A percentile compares a stretch with the other conserved stretches of the same genome.
These are phyloP conservation scores for Alternaria conjuncta DNA, from an alignment of 2,329 filamentous ascomycete species.

Conservation along the genomic window DNA sequence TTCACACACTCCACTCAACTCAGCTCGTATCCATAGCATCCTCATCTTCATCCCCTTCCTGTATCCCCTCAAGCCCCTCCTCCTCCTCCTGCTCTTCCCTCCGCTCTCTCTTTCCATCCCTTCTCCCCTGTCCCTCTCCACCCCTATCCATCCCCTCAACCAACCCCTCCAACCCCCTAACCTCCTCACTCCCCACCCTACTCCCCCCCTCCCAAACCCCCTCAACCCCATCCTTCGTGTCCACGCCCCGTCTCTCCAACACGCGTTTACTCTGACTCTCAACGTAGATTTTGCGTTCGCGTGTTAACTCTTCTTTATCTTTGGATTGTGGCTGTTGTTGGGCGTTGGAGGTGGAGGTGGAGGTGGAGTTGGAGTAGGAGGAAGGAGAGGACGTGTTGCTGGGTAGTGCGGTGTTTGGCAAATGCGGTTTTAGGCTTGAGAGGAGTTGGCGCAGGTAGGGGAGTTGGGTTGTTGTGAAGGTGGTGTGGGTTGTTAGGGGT, in stretches of 20 bases:
- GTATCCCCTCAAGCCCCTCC: constrained; percentile 3
- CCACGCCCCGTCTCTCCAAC: constrained; percentile 74
- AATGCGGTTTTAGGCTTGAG: constrained; percentile 68
- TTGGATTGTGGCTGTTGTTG: constrained; percentile 19
- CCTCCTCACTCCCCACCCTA: constrained; percentile 35
- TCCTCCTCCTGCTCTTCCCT: constrained; percentile 2
- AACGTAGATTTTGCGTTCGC: constrained; percentile 80
- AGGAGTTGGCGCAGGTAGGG: constrained; percentile 77
- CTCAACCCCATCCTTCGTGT: constrained; percentile 52
- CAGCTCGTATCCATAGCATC: constrained; percentile 37
- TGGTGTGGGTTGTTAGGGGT: constrained; percentile 70
- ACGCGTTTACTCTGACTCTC: constrained; percentile 79
- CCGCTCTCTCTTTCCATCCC: constrained; percentile 11
- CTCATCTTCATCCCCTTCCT: constrained; percentile 1
- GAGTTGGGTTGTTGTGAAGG: constrained; percentile 83
- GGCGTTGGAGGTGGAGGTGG: too few species aligned
- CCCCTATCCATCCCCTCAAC: constrained; percentile 23
- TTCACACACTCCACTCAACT: not conserved
- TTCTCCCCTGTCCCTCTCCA: too few species aligned
- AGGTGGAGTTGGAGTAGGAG: too few species aligned
- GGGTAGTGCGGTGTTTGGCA: constrained; percentile 53
- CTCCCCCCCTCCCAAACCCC: constrained; percentile 31
- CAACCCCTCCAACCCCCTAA: constrained; percentile 39
- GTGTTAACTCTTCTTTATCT: constrained; percentile 58
- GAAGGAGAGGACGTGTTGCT: constrained; percentile 16